These are phyloP conservation scores for Cordyceps farinosa DNA, from an alignment of 2,329 filamentous ascomycete genomes.

Conservation along the genomic window DNA sequence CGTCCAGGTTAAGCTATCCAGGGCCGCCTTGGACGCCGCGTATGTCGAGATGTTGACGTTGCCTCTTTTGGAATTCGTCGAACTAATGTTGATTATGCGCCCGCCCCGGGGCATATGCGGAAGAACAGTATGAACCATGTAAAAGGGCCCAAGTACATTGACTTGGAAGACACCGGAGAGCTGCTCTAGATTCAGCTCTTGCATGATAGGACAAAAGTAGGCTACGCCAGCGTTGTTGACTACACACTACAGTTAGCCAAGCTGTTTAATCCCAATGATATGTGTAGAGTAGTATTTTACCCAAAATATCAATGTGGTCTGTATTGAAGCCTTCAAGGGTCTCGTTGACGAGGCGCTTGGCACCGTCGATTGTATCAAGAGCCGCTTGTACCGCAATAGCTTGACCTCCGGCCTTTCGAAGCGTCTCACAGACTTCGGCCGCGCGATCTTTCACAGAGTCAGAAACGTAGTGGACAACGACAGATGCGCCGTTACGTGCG, in stretches of 20 bases:
- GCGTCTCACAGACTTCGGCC: constrained; percentile 26
- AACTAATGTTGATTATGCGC: constrained; percentile 26
- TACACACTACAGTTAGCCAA: neutral
- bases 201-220: constrained; percentile 21
- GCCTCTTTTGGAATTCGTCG: constrained; percentile 23
- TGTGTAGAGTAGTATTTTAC: constrained; percentile 23
- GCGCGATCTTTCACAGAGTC: constrained; percentile 31
- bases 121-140: constrained; percentile 32
- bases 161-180: constrained; percentile 29
- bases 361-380: constrained; percentile 31
- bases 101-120: constrained; percentile 35
- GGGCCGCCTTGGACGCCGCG: constrained; percentile 31
- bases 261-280: neutral
- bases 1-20: constrained; percentile 33
- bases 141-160: constrained; percentile 35
- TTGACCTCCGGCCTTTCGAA: constrained; percentile 30
- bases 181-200: constrained; percentile 25
- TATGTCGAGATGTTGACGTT: constrained; percentile 20
- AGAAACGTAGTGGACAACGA: constrained; percentile 40
- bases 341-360: constrained; percentile 31
- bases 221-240: constrained; percentile 38
- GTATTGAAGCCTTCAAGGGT: constrained; percentile 33
- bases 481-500: constrained; percentile 39
- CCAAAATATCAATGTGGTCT: constrained; percentile 40
- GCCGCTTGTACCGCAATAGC: constrained; percentile 33